Percentiles rank a stretch among this genome's conserved stretches.
Conservation (phyloP, 2,329 filamentous ascomycete species). For the Hypoxylon rubiginosum region DNA sequence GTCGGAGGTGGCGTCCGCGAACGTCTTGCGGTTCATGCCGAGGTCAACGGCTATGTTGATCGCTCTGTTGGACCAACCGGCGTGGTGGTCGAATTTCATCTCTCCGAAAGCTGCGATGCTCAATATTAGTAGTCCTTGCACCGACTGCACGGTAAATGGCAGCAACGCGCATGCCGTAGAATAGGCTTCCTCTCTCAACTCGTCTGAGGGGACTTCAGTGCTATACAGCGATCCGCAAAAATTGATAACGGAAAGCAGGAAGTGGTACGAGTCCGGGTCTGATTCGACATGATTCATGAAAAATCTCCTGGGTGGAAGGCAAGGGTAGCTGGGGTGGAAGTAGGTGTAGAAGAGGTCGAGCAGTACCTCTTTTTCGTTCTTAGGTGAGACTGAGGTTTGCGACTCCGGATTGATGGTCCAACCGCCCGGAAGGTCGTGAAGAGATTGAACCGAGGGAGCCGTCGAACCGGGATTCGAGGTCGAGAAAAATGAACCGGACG, state of each 20-base stretch:
- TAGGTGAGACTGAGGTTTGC: slow-evolving; percentile 46
- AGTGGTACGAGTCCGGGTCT: slow-evolving; percentile 54
- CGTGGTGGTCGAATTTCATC: slow-evolving; percentile 47
- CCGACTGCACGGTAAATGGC: slow-evolving; percentile 52
- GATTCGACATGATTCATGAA: slow-evolving; percentile 51
- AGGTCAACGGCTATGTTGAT: slow-evolving; percentile 52
- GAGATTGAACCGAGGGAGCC: slow-evolving; percentile 35
- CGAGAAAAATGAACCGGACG: slow-evolving; percentile 37
- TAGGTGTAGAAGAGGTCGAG: slow-evolving; percentile 45
- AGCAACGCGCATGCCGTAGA: slow-evolving; percentile 51
- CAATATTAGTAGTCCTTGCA: slow-evolving; percentile 53
- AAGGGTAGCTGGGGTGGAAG: slow-evolving; percentile 55
- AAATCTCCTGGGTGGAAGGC: slow-evolving; percentile 53
- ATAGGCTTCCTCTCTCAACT: slow-evolving; percentile 51
- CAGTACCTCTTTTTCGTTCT: slow-evolving; percentile 33
- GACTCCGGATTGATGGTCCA: slow-evolving; percentile 40
- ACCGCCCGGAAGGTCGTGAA: slow-evolving; percentile 44
- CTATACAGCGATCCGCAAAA: slow-evolving; percentile 57
- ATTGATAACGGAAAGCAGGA: slow-evolving; percentile 52
- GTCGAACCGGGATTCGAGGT: slow-evolving; percentile 42
- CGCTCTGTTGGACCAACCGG: slow-evolving; percentile 49
- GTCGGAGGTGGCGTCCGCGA: slow-evolving; percentile 52
- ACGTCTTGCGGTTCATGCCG: slow-evolving; percentile 52
- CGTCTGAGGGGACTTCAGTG: slow-evolving; percentile 48
- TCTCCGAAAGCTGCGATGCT: slow-evolving; percentile 52